phyloP scores from a whole-genome alignment of 2,329 filamentous ascomycete species.

The Nemania sp. region DNA sequence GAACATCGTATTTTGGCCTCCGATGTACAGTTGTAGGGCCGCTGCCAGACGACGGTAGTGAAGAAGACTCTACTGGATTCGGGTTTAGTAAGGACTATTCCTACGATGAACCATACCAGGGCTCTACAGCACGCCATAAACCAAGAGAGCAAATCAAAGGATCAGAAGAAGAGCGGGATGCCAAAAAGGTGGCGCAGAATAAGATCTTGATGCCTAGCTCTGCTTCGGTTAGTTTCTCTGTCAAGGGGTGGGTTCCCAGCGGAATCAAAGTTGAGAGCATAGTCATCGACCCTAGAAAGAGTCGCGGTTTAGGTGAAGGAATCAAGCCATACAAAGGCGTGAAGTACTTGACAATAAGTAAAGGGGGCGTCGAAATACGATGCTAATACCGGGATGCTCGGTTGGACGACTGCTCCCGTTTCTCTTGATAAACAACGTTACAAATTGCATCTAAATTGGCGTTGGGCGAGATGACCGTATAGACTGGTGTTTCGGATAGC shows the following conservation, averaged over 20 bases:
- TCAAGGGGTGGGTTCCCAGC: slow-evolving; percentile 76
- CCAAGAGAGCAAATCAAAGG: slow-evolving; percentile 48
- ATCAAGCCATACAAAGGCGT: slow-evolving; percentile 98
- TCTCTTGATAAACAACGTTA: slow-evolving; percentile 31
- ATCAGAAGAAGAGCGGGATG: slow-evolving; percentile 62
- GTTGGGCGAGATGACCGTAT: slow-evolving; percentile 19
- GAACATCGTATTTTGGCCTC: slow-evolving; percentile 77
- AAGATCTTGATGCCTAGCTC: slow-evolving; percentile 84
- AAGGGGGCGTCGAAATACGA: slow-evolving; percentile 72
- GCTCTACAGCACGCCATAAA: slow-evolving; percentile 53
- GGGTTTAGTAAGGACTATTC: slow-evolving; percentile 64
- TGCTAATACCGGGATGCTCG: slow-evolving; percentile 56
- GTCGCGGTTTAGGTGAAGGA: slow-evolving; percentile 84
- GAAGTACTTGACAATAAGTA: slow-evolving; percentile 88
- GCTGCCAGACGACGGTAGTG: slow-evolving; percentile 61
- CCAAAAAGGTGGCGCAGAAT: slow-evolving; percentile 73
- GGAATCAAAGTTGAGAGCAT: slow-evolving; percentile 77
- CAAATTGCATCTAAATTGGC: slow-evolving; percentile 28
- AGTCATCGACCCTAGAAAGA: slow-evolving; percentile 79
- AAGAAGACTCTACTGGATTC: slow-evolving; percentile 62
- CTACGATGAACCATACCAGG: slow-evolving; percentile 70
- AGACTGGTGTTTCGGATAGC: slow-evolving; percentile 9
- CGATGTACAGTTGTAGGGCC: slow-evolving; percentile 83
- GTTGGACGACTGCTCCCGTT: background rate
- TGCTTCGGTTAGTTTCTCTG: slow-evolving; percentile 77